Base-by-base conservation (phyloP, 805 yeast species). In the Myxozyma vanderwaltii region DNA sequence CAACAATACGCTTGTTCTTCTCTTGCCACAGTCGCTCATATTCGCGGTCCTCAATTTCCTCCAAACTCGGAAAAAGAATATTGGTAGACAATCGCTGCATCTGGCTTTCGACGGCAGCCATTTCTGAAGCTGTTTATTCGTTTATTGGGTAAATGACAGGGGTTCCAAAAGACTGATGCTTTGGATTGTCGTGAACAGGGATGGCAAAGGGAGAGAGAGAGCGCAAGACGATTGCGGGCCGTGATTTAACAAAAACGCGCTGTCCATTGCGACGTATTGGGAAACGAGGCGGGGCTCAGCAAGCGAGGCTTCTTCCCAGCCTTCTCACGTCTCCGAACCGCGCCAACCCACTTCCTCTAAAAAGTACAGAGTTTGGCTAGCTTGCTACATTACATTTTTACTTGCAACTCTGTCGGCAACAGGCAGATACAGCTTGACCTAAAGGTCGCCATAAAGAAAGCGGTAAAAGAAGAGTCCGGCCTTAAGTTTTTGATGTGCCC, bases 1-100 rank as follows among this genome's bases (percentile, higher is more conserved):
- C 17, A 8, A 54, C 33, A 19, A 54, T 39, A 8, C 58, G 52
- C 21, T 17, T 36, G n/a, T 47, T 29, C 27, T 54, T 46, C 41
- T 38, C 48, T 4, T 17, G 17, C 55, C 55, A 51, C 10, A 27
- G 17, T 5, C 46, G 46, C 26, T 50, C 54, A 13, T 10, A 38
- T n/a, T 36, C 46, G 17, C 15, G 27, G 5, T 26, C 24, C 29
- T 49, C 45, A 7, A 13, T 33, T 12, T 35, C 44, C 36, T 48
- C 31, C 24, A 47, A 17, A 12, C 27, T 12, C 7, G 51, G 29
- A 15, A 19, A 21, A 4, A 8, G 8, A 15, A 21, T 19, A 10
- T 33, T 19, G 13, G 29, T 15, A 17, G 21, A 19, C 12, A 26
- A 26, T n/a, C 40, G 39, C 39, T 45, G 24, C 17, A 12, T 19